phyloP scores from a whole-genome alignment of 2,329 filamentous ascomycete species.

The Pyricularia sp. region DNA sequence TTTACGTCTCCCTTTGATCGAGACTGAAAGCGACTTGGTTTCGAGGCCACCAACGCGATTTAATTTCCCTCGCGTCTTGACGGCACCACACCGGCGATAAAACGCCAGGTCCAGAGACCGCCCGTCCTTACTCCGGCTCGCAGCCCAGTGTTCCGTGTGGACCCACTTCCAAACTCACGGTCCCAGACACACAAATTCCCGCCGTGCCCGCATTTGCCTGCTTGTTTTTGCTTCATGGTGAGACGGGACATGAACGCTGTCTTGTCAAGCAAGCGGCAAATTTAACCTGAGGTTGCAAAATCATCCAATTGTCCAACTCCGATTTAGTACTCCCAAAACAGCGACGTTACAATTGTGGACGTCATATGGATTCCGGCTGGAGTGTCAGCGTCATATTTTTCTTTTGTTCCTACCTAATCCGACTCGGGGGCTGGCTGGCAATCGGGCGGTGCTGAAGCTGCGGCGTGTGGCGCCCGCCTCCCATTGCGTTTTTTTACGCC shows the following conservation, averaged over 20 bases:
- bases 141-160: neutral
- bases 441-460: slow-evolving; percentile 1
- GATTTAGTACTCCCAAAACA: neutral
- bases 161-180: neutral
- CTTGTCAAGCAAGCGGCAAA: neutral
- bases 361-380: neutral
- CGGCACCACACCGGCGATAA: neutral
- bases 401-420: neutral
- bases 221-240: neutral
- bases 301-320: neutral
- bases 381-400: neutral
- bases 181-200: neutral
- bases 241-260: neutral
- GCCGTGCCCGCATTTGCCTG: neutral
- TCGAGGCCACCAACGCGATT: neutral
- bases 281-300: neutral
- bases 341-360: neutral
- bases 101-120: neutral
- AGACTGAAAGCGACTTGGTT: neutral
- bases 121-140: neutral
- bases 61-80: neutral
- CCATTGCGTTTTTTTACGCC: neutral
- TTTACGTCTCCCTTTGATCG: neutral
- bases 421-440: neutral
- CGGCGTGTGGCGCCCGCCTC: slow-evolving; percentile 2